Conservation (phyloP, 2,329 filamentous ascomycete species). For the Cordyceps militaris region DNA sequence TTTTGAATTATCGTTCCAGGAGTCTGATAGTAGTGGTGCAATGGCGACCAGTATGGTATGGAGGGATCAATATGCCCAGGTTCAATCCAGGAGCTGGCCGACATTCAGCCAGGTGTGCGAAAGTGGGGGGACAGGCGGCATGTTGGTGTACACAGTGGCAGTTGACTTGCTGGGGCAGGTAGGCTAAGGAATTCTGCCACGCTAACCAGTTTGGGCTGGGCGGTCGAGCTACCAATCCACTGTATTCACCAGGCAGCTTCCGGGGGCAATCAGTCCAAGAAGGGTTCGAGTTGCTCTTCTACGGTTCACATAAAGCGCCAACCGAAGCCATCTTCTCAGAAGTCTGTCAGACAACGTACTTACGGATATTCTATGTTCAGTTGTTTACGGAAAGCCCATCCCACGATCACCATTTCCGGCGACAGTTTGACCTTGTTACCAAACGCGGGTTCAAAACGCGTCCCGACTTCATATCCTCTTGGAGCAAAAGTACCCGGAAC, state of each 20-base stretch:
- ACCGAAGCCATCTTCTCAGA: neutral
- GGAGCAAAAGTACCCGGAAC: neutral
- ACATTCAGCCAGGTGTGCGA: constrained; percentile 17
- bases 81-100: constrained; percentile 15
- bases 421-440: neutral
- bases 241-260: neutral
- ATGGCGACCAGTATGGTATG: constrained; percentile 5
- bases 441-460: neutral
- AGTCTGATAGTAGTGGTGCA: constrained; percentile 19
- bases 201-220: constrained; percentile 9
- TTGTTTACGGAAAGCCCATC: neutral
- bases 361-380: neutral
- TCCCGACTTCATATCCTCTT: neutral
- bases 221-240: constrained; percentile 9
- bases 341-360: neutral
- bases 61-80: constrained; percentile 10
- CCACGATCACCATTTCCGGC: neutral
- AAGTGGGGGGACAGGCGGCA: constrained; percentile 8
- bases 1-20: constrained; percentile 24
- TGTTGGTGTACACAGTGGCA: neutral
- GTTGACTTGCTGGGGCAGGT: neutral
- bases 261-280: neutral
- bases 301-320: neutral
- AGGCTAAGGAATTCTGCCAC: constrained; percentile 13
- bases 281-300: neutral